These are phyloP conservation scores for Auricularia sp. DNA, from an alignment of 768 basidiomycete genomes.

Conservation along the genomic window DNA sequence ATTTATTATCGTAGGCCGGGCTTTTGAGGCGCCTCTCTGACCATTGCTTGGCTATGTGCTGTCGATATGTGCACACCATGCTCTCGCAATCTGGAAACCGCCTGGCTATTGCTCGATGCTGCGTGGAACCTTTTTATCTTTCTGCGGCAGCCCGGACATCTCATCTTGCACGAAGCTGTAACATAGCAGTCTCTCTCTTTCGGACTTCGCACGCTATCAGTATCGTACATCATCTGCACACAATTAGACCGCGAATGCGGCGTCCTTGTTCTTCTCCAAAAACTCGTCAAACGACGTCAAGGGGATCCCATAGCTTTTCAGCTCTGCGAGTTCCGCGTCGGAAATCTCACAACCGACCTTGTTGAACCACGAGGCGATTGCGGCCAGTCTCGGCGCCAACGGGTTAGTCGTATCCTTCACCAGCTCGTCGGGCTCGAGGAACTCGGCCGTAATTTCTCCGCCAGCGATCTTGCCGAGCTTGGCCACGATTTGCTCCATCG, in stretches of 20 bases:
- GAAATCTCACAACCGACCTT: background rate
- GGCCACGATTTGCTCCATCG: background rate
- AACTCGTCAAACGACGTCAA: background rate
- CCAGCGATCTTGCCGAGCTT: background rate
- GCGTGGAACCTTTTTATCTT: too few species aligned
- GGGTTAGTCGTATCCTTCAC: background rate
- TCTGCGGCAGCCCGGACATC: too few species aligned
- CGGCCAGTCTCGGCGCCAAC: background rate
- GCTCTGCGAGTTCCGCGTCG: background rate
- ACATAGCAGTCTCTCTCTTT: too few species aligned
- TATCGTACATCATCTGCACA: too few species aligned
- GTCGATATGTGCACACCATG: too few species aligned
- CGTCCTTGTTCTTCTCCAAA: background rate
- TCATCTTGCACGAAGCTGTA: too few species aligned
- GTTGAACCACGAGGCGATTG: background rate
- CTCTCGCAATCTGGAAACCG: too few species aligned
- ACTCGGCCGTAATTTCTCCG: background rate
- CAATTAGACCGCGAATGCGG: too few species aligned
- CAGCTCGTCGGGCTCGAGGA: background rate
- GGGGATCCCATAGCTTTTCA: background rate
- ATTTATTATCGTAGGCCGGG: slow-evolving; percentile 3
- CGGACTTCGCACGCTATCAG: too few species aligned
- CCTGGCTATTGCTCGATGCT: too few species aligned
- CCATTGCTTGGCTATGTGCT: too few species aligned
- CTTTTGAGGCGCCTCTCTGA: too few species aligned